These are phyloP conservation scores for Sporothrix brasiliensis DNA, from an alignment of 2,329 filamentous ascomycete genomes.

Conservation along the genomic window DNA sequence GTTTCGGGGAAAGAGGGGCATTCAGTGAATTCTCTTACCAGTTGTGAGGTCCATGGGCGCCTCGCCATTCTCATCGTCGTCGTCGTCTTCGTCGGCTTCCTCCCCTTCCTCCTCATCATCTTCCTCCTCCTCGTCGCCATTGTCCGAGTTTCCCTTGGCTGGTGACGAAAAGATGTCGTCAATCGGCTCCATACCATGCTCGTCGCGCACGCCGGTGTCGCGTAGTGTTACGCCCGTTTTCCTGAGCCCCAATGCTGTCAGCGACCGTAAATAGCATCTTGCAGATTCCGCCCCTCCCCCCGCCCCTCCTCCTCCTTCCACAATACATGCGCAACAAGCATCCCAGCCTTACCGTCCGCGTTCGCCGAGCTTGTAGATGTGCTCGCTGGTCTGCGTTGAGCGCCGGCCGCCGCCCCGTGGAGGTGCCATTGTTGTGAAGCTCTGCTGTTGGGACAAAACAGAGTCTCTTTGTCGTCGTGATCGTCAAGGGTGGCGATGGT, in stretches of 20 bases:
- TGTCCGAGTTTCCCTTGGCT: constrained; percentile 52
- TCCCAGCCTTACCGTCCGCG: constrained; percentile 51
- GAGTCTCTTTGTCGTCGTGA: background rate
- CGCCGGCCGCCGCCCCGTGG: constrained; percentile 45
- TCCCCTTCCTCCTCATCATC: constrained; percentile 42
- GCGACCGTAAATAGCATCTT: background rate
- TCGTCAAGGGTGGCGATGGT: background rate
- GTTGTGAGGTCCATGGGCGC: constrained; percentile 57
- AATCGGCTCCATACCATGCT: constrained; percentile 87
- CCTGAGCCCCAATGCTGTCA: constrained; percentile 50
- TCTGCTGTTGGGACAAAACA: background rate
- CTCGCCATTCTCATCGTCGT: constrained; percentile 40
- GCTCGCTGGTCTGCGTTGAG: constrained; percentile 48
- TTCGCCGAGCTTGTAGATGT: constrained; percentile 55
- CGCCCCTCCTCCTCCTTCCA: no score
- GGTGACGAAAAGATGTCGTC: constrained; percentile 90
- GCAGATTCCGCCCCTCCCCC: no score
- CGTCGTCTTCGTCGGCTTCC: constrained; percentile 37
- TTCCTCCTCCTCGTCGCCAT: constrained; percentile 39
- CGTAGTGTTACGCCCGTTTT: constrained; percentile 86
- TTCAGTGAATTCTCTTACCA: constrained; percentile 36
- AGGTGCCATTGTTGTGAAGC: constrained; percentile 44
- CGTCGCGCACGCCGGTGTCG: constrained; percentile 80
- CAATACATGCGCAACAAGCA: background rate
- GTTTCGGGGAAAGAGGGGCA: no score